A percentile compares a stretch with the other conserved stretches of the same genome.
Conservation (phyloP, 2,329 filamentous ascomycete species). For the Fusarium gaditjirri region DNA sequence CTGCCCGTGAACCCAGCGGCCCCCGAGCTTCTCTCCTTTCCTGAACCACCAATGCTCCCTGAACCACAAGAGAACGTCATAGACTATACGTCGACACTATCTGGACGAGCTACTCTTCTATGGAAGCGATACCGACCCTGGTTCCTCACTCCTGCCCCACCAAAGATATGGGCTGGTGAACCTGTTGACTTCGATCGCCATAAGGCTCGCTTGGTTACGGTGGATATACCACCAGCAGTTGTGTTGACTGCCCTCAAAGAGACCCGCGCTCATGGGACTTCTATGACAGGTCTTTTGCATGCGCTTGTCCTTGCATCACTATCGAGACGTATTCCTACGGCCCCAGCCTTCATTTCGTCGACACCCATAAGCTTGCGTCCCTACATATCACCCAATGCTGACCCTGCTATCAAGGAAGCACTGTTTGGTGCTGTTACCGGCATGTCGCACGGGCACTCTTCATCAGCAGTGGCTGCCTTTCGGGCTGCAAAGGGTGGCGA, state of each 20-base stretch:
- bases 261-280: conserved; percentile 55
- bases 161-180: conserved; percentile 53
- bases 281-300: conserved; percentile 62
- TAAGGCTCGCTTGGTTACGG: conserved; percentile 49
- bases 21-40: conserved; percentile 42
- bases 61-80: conserved; percentile 56
- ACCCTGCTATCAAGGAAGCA: conserved; percentile 44
- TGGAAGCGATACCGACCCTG: conserved; percentile 55
- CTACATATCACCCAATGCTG: conserved; percentile 44
- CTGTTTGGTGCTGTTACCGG: conserved; percentile 56
- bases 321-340: conserved; percentile 50
- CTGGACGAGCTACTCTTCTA: conserved; percentile 54
- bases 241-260: conserved; percentile 50
- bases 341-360: conserved; percentile 49
- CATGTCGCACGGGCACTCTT: conserved; percentile 47
- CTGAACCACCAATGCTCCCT: conserved; percentile 47
- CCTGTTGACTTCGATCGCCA: conserved; percentile 50
- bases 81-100: conserved; percentile 52
- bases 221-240: conserved; percentile 49
- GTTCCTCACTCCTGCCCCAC: conserved; percentile 47
- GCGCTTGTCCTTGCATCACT: conserved; percentile 57
- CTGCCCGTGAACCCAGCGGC: neutral
- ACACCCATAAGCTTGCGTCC: conserved; percentile 60
- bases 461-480: conserved; percentile 40
- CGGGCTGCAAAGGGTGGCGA: conserved; percentile 31